Evolutionary conservation across 2,329 filamentous ascomycete species (phyloP), one percentile per base, ranked within the genome.

Genomic region (Trichoderma koningiopsis): DNA sequence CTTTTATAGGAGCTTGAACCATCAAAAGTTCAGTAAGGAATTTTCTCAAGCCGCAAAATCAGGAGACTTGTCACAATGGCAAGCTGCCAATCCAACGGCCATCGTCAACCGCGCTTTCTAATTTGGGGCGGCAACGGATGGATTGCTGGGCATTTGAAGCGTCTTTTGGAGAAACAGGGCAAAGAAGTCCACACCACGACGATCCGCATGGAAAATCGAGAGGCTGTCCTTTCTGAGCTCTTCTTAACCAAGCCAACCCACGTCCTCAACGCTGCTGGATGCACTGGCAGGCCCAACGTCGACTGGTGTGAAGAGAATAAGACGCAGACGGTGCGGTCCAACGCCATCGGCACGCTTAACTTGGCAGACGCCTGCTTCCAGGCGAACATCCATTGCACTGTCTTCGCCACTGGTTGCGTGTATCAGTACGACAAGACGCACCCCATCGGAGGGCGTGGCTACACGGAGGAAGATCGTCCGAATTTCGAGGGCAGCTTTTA

Each of bases 251-350:
- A 86, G 78, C 89, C 89, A 27, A 91, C 88, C 4, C 88, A 91
- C 75, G 88, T 91, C 68, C 80, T 91, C 62, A 91, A 91, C 78
- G 87, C 85, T 70, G 89, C 89, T 59, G 89, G 89, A 71, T 88
- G 85, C 76, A 91, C 88, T 3, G 89, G 89, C 61, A 83, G 88
- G 29, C 89, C 89, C 71, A 91, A 91, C 72, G 88, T 91, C 76
- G 89, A 91, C 79, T 91, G 88, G 88, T 91, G 89, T 74, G 89
- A 92, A 80, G 87, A 89, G 75, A 86, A 91, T 81, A 89, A 87
- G 79, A 86, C 89, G 78, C 86, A 87, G 68, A 91, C 89, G 7
- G 86, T 91, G 76, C 84, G 88, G 70, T 89, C 86, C 77, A 92
- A 92, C 75, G 88, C 88, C 68, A 85, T 91, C 58, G 89, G 89